Evolutionary conservation across 139 green algal genomes (phyloP).

Genomic region (Nannochloris sp.): DNA sequence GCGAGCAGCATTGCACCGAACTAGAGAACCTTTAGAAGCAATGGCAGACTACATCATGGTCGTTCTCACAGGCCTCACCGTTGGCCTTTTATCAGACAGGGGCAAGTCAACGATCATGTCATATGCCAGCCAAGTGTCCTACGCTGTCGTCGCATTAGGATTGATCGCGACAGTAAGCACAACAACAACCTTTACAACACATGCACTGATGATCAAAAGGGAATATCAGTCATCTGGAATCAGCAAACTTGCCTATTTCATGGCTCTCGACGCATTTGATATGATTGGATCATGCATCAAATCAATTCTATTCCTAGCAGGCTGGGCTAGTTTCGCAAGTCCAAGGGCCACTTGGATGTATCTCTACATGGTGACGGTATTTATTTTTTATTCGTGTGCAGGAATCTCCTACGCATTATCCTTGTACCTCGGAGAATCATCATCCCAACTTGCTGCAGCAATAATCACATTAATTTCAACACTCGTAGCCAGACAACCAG

Average conservation of each 20-base stretch:
- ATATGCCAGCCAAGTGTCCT: slow-evolving; percentile 35
- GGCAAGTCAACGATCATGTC: slow-evolving; percentile 36
- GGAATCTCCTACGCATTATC: slow-evolving; percentile 39
- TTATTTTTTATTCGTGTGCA: slow-evolving; percentile 39
- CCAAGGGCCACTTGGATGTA: slow-evolving; percentile 39
- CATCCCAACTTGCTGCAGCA: slow-evolving; percentile 37
- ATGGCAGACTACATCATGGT: slow-evolving; percentile 45
- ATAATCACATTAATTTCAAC: slow-evolving; percentile 39
- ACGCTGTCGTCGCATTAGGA: slow-evolving; percentile 43
- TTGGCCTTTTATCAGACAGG: slow-evolving; percentile 40
- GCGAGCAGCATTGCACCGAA: slow-evolving; percentile 17
- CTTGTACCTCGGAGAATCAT: slow-evolving; percentile 34
- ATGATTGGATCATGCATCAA: slow-evolving; percentile 24
- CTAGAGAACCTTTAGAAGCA: slow-evolving; percentile 30
- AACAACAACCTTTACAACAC: slow-evolving; percentile 33
- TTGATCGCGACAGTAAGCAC: slow-evolving; percentile 37
- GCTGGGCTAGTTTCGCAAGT: slow-evolving; percentile 30
- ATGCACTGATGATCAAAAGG: slow-evolving; percentile 29
- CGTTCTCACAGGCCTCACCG: slow-evolving; percentile 35
- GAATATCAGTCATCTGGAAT: slow-evolving; percentile 34
- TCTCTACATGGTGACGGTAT: slow-evolving; percentile 41
- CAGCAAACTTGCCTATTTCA: slow-evolving; percentile 34
- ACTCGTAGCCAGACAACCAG: slow-evolving; percentile 31
- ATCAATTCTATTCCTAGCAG: slow-evolving; percentile 37
- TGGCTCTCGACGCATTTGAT: slow-evolving; percentile 37